A percentile compares a stretch with the other conserved stretches of the same genome.
phyloP scores from a whole-genome alignment of 352 stramenopile species.

The Phytophthora idaei region DNA sequence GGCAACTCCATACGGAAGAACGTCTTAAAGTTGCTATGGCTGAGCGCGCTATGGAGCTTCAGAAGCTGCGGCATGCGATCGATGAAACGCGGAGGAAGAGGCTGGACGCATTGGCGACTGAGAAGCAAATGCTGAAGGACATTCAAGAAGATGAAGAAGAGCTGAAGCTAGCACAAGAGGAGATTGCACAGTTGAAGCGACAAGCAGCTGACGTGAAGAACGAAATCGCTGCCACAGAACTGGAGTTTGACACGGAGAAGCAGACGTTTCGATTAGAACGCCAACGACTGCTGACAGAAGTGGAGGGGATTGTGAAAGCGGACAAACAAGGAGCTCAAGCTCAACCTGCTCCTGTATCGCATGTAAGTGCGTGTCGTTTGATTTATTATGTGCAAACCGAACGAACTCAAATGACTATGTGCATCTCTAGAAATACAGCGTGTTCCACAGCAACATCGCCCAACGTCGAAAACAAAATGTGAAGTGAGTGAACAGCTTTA shows the following conservation, averaged over 20 bases:
- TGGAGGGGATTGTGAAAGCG: constrained; percentile 50
- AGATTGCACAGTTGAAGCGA: constrained; percentile 54
- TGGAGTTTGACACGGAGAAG: constrained; percentile 54
- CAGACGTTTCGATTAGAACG: constrained; percentile 54
- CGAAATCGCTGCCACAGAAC: constrained; percentile 49
- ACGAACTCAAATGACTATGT: neutral
- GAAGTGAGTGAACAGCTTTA: constrained; percentile 23
- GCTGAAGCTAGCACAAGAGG: constrained; percentile 39
- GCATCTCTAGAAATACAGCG: constrained; percentile 32
- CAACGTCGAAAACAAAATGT: constrained; percentile 49
- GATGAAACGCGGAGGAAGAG: constrained; percentile 50
- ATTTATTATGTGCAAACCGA: neutral
- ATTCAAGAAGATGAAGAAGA: constrained; percentile 46
- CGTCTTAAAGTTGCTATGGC: constrained; percentile 54
- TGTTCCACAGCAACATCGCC: constrained; percentile 45
- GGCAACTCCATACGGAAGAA: constrained; percentile 82
- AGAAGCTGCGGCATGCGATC: constrained; percentile 50
- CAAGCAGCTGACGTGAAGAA: constrained; percentile 34
- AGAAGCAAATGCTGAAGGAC: constrained; percentile 52
- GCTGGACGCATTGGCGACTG: constrained; percentile 46
- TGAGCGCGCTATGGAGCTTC: constrained; percentile 59
- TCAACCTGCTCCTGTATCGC: constrained; percentile 12
- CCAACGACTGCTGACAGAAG: constrained; percentile 50
- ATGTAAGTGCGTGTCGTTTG: constrained; percentile 16
- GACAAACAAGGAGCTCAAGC: constrained; percentile 36